Percentiles rank a stretch among this genome's conserved stretches.
Conservation (phyloP, 768 basidiomycete species). For the Lactarius psammicola region DNA sequence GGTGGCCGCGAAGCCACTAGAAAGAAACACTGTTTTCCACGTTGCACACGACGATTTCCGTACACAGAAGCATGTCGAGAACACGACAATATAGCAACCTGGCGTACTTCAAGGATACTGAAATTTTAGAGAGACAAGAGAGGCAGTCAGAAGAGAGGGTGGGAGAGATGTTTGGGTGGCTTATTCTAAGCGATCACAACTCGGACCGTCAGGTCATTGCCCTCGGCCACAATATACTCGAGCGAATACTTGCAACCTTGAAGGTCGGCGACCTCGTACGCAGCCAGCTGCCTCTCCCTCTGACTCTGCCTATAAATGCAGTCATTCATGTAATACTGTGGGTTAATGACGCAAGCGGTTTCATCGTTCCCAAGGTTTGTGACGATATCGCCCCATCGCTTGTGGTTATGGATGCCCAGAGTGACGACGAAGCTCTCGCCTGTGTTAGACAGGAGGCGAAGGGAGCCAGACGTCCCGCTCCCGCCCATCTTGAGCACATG, state of each 20-base stretch:
- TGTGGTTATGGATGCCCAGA: constrained; percentile 43
- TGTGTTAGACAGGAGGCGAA: constrained; percentile 36
- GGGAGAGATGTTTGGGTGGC: not conserved
- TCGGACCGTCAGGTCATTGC: not conserved
- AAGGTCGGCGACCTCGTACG: not conserved
- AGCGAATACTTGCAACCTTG: not conserved
- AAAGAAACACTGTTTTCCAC: too few species aligned
- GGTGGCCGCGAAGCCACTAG: too few species aligned
- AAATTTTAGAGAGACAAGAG: not conserved
- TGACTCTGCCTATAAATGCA: not conserved
- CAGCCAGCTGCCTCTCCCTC: constrained; percentile 8
- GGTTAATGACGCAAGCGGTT: constrained; percentile 11
- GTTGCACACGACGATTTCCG: too few species aligned
- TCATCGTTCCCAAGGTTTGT: constrained; percentile 31
- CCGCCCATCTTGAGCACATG: constrained; percentile 38
- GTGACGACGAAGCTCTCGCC: constrained; percentile 38
- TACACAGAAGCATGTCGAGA: too few species aligned
- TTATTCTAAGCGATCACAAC: not conserved
- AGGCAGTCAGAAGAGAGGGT: not conserved
- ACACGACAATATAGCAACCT: too few species aligned
- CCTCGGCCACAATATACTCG: not conserved
- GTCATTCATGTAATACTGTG: constrained; percentile 19
- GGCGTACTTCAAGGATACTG: too few species aligned
- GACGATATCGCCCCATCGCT: constrained; percentile 42
- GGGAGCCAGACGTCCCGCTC: constrained; percentile 42